phyloP scores from a whole-genome alignment of 208 protist genomes.

The Novymonas esmeraldas region DNA sequence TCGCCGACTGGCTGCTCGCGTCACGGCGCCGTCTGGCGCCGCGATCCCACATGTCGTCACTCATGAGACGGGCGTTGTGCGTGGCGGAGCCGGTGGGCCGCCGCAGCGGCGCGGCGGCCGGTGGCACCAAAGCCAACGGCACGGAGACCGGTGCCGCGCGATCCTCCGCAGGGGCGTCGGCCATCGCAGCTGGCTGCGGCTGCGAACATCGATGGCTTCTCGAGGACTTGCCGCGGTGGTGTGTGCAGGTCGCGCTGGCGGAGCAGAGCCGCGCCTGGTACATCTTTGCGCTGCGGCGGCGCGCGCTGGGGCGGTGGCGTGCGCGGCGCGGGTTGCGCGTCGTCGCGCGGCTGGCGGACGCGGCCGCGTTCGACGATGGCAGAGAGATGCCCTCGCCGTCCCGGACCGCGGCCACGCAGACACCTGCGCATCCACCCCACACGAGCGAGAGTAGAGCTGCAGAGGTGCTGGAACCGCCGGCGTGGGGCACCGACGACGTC shows the following conservation, averaged over 20 bases:
- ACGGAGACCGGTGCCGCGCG: too few relatives aligned
- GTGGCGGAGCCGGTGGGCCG: neutral
- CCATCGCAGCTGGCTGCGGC: neutral
- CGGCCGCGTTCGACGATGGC: neutral
- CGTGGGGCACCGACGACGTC: neutral
- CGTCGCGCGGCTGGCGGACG: constrained; percentile 27
- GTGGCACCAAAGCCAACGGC: too few relatives aligned
- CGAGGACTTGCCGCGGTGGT: constrained; percentile 46
- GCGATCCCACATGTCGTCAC: neutral
- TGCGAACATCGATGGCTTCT: constrained; percentile 61
- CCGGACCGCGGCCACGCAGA: neutral
- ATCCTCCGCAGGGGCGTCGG: neutral
- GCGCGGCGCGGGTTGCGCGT: constrained; percentile 57
- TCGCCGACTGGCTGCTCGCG: constrained; percentile 24
- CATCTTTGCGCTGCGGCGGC: constrained; percentile 19
- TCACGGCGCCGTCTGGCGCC: neutral
- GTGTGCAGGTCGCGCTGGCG: constrained; percentile 36
- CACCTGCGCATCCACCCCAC: neutral
- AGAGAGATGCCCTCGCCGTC: neutral
- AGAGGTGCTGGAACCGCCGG: neutral
- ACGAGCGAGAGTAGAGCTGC: neutral
- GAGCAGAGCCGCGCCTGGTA: constrained; percentile 44
- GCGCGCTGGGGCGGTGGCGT: constrained; percentile 44
- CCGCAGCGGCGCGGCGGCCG: too few relatives aligned
- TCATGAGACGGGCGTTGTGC: constrained; percentile 10